Base-by-base conservation (phyloP, 2,329 filamentous ascomycete species). In the Knoxdaviesia capensis region DNA sequence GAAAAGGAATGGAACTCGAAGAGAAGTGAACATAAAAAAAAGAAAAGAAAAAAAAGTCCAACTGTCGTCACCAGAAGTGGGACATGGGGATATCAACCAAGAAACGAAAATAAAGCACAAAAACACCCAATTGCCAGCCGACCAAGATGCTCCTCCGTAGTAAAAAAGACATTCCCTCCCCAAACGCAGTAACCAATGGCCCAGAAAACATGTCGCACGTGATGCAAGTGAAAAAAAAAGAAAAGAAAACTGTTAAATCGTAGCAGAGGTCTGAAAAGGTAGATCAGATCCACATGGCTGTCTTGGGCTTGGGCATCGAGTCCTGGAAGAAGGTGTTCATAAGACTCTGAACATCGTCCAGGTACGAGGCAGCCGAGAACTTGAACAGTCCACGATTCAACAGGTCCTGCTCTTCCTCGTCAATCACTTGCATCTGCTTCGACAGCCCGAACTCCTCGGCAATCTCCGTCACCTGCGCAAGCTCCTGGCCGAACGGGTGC, bases 381-480 rank as follows among this genome's bases (percentile, higher is more conserved):
- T 78, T 80, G 52, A 67, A 69, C 5, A 94, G 68, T 3, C 83
- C 84, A 47, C 73, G 74, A 29, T 69, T 66, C 45, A 69, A 59
- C 54, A 96, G 72, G 45, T 78, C 72, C 49, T 72, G 65, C 52
- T 83, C 70, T 57, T 92, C 85, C 43, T 84, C 80, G 38, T 87
- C 79, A 35, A 77, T 61, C 38, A 75, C 64, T n/a, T 69, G 67
- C 45, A 71, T 55, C 47, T 68, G 61, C 34, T 74, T 68, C 47
- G 70, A 68, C 31, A 75, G 67, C 36, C 76, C 75, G 50, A 85
- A 88, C 59, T 94, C 87, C 60, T 96, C 90, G 0, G 80, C 88
- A 10, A 94, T 71, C 59, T 96, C 90, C 42, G 86, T 85, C 29
- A 96, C 83, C 59, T 96, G 81, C 44, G 84, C 85, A 42, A 96